Evolutionary conservation across 176 grass and related monocot genomes (phyloP).

Genomic region (Avena eriantha): DNA sequence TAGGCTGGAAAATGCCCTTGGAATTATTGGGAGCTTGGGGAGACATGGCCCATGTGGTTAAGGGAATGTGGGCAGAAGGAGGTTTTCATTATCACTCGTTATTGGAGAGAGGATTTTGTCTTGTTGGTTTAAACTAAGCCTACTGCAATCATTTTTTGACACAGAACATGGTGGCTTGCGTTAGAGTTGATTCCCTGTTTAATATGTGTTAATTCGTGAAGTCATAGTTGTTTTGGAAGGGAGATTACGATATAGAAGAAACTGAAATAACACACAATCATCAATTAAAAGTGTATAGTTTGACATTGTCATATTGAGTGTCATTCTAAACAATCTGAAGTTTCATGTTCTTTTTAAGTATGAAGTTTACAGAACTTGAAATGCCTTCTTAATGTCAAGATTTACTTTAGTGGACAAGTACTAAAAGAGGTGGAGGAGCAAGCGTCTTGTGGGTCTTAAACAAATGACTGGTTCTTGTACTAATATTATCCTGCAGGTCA

Average conservation of each 20-base stretch:
- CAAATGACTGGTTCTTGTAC: conserved; percentile 42
- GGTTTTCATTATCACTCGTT: conserved; percentile 38
- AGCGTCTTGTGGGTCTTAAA: conserved; percentile 46
- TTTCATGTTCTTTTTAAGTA: background rate
- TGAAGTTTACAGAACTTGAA: conserved; percentile 35
- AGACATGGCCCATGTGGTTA: conserved; percentile 80
- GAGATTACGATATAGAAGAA: background rate
- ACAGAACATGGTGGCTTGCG: conserved; percentile 43
- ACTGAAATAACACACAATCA: background rate
- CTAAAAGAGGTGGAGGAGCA: conserved; percentile 25
- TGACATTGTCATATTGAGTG: background rate
- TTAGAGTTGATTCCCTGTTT: conserved; percentile 36
- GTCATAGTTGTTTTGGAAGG: background rate
- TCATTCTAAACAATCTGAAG: conserved; percentile 32
- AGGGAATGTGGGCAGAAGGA: conserved; percentile 51
- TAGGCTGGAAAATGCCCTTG: conserved; percentile 79
- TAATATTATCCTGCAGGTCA: conserved; percentile 34
- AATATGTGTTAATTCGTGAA: background rate
- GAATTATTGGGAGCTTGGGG: conserved; percentile 67
- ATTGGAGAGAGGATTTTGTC: conserved; percentile 65
- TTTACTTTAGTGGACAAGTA: conserved; percentile 40
- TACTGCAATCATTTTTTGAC: conserved; percentile 37
- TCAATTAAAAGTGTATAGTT: background rate
- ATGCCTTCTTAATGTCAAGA: conserved; percentile 36
- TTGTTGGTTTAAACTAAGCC: conserved; percentile 49